phyloP scores from a whole-genome alignment of 257 asterid genomes.

The Osmanthus fragrans region DNA sequence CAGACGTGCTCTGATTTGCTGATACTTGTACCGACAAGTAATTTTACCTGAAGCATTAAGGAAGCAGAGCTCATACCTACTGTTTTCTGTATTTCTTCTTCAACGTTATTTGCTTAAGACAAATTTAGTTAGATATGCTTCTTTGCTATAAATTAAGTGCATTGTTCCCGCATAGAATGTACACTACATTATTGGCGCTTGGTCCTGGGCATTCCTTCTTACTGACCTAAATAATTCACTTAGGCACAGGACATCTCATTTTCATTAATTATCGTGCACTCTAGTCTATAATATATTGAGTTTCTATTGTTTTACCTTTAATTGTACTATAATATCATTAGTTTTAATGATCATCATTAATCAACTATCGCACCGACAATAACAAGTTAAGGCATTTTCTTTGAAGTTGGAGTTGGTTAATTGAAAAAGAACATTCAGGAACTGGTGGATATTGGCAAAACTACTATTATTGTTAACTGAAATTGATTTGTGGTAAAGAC shows the following conservation, averaged over 20 bases:
- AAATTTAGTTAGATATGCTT: not conserved
- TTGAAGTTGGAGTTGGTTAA: not conserved
- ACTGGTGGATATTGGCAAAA: not conserved
- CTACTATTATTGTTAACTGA: not conserved
- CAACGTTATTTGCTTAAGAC: conserved; percentile 5
- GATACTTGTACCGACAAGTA: not conserved
- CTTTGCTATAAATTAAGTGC: not conserved
- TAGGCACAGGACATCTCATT: not conserved
- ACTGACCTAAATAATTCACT: not conserved
- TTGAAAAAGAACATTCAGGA: not conserved
- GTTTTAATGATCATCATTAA: not conserved
- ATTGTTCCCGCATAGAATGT: not conserved
- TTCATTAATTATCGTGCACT: not conserved
- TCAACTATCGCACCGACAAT: not conserved
- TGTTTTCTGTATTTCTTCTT: not conserved
- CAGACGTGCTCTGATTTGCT: not conserved
- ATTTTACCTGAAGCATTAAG: not conserved
- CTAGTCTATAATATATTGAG: not conserved
- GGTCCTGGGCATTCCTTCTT: not conserved
- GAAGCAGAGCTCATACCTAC: not conserved
- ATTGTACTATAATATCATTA: not conserved
- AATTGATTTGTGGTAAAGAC: not conserved
- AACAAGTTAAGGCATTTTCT: not conserved
- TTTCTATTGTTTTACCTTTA: not conserved
- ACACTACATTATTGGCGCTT: not conserved